These are phyloP conservation scores for Pecoramyces ruminantium DNA, from an alignment of 192 early-diverging fungal species.

Conservation along the genomic window DNA sequence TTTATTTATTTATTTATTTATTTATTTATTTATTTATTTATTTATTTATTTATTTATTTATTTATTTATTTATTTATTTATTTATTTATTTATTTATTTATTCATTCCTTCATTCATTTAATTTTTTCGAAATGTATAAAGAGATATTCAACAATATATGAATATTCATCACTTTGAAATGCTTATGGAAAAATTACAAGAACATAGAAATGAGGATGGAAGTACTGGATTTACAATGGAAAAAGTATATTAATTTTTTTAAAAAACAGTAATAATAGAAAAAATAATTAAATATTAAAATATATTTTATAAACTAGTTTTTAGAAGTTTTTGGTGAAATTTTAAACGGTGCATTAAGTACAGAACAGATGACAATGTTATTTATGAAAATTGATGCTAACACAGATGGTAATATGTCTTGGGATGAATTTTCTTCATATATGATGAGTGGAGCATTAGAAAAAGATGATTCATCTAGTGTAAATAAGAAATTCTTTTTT, in stretches of 20 bases:
- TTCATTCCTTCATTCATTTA: too few species aligned
- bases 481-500: neutral
- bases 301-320: conserved; percentile 16
- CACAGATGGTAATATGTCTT: conserved; percentile 39
- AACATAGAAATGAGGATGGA: conserved; percentile 36
- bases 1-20: too few species aligned
- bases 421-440: conserved; percentile 50
- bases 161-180: conserved; percentile 49
- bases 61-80: too few species aligned
- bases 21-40: too few species aligned
- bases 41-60: too few species aligned
- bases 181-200: conserved; percentile 31
- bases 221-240: conserved; percentile 34
- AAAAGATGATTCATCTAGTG: conserved; percentile 8
- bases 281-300: neutral
- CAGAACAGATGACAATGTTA: conserved; percentile 50
- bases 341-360: conserved; percentile 30
- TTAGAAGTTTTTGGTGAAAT: conserved; percentile 44
- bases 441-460: conserved; percentile 39
- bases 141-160: conserved; percentile 13
- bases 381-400: conserved; percentile 58
- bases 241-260: conserved; percentile 15
- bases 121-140: too few species aligned
- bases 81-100: too few species aligned
- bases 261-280: neutral